Conservation (phyloP, 2,329 filamentous ascomycete species). For the Neodidymelliopsis sp. region DNA sequence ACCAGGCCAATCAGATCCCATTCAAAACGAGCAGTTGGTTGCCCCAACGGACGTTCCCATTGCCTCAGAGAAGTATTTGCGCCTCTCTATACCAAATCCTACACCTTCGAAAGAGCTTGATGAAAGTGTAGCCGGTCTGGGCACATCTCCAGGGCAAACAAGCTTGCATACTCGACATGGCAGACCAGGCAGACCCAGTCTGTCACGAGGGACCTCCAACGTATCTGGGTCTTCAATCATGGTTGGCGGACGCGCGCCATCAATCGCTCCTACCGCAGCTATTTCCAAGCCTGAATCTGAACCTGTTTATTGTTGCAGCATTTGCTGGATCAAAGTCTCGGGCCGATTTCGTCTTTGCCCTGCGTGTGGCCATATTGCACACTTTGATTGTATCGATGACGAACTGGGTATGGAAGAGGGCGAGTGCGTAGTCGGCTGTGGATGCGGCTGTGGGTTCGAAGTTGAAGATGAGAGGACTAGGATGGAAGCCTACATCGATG, state of each 20-base stretch:
- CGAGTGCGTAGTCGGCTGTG: slow-evolving; percentile 43
- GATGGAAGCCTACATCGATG: slow-evolving; percentile 42
- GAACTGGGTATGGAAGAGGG: slow-evolving; percentile 33
- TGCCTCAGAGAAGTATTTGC: slow-evolving; percentile 39
- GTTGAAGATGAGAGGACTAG: slow-evolving; percentile 33
- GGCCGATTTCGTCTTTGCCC: slow-evolving; percentile 48
- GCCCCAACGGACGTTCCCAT: slow-evolving; percentile 25
- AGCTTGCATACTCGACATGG: slow-evolving; percentile 23
- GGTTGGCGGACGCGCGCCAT: slow-evolving; percentile 21
- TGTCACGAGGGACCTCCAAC: slow-evolving; percentile 40
- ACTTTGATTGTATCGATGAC: slow-evolving; percentile 46
- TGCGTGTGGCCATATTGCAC: slow-evolving; percentile 47
- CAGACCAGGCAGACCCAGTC: slow-evolving; percentile 27
- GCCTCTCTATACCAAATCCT: slow-evolving; percentile 39
- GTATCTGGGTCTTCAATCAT: slow-evolving; percentile 33
- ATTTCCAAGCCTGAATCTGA: slow-evolving; percentile 27
- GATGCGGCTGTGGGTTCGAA: slow-evolving; percentile 40
- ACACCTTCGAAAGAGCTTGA: slow-evolving; percentile 30
- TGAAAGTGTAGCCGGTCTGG: slow-evolving; percentile 24
- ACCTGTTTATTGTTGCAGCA: slow-evolving; percentile 44
- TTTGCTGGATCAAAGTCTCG: slow-evolving; percentile 49
- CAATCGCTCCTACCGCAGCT: slow-evolving; percentile 11
- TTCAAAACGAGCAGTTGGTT: slow-evolving; percentile 24
- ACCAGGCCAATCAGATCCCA: slow-evolving; percentile 30
- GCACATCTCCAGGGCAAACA: slow-evolving; percentile 27